Evolutionary conservation across 768 basidiomycete genomes (phyloP).

Genomic region (Stropharia rugosoannulata): DNA sequence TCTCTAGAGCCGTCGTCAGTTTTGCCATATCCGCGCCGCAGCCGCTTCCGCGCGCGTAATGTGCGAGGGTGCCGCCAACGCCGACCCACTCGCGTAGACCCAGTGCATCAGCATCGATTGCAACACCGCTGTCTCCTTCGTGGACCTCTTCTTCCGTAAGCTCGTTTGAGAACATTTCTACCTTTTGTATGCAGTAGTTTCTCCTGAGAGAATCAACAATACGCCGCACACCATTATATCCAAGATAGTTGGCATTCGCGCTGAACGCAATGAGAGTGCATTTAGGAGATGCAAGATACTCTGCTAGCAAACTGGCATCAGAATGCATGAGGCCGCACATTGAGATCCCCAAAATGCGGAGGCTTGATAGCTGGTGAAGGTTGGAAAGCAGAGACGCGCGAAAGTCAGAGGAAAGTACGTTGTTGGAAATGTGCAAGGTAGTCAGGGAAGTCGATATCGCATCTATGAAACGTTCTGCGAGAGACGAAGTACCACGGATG

Average conservation of each 20-base stretch:
- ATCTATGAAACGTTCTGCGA: conserved; percentile 11
- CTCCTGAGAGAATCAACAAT: conserved; percentile 10
- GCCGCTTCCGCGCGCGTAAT: too few species aligned
- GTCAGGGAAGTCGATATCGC: background rate
- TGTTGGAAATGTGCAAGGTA: conserved; percentile 13
- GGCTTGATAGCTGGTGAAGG: conserved; percentile 8
- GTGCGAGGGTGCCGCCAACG: too few species aligned
- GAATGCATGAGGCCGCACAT: conserved; percentile 10
- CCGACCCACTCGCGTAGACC: background rate
- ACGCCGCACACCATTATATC: conserved; percentile 11
- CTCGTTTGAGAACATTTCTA: conserved; percentile 16
- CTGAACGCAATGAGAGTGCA: conserved; percentile 14
- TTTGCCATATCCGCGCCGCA: too few species aligned
- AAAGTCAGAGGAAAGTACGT: conserved; percentile 16
- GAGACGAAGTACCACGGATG: conserved; percentile 11
- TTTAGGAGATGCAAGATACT: conserved; percentile 6
- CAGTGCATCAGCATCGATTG: background rate
- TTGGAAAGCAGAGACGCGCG: conserved; percentile 11
- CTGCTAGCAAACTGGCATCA: conserved; percentile 8
- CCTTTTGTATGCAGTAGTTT: conserved; percentile 17
- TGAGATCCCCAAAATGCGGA: conserved; percentile 8
- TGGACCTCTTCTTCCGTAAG: too few species aligned
- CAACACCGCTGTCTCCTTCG: background rate
- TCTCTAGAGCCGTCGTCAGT: too few species aligned
- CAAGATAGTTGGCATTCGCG: conserved; percentile 17